These are phyloP conservation scores for Trichoderma sp. DNA, from an alignment of 2,329 filamentous ascomycete genomes.

Conservation along the genomic window DNA sequence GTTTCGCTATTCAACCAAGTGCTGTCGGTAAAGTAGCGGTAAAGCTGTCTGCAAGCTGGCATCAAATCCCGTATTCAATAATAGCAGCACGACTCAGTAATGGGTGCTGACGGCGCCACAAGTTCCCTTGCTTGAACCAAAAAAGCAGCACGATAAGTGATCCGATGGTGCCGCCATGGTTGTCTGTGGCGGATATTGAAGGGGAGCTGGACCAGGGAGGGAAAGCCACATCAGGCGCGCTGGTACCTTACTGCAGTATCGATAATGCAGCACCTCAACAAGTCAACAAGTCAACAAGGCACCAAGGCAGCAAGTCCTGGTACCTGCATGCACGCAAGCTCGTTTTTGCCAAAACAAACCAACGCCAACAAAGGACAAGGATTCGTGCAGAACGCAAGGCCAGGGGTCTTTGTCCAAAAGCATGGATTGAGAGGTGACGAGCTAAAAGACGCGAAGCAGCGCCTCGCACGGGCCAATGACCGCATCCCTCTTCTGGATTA, in stretches of 20 bases:
- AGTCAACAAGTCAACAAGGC: neutral
- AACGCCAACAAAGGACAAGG: neutral
- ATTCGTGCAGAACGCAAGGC: neutral
- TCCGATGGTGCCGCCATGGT: neutral
- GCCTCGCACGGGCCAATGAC: slow-evolving; percentile 15
- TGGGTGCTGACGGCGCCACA: neutral
- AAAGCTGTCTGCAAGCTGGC: neutral
- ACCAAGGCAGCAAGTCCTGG: neutral
- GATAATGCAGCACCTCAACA: neutral
- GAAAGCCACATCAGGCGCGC: neutral
- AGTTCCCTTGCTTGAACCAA: neutral
- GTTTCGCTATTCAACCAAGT: neutral
- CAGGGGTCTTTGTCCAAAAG: neutral
- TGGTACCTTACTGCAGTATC: neutral
- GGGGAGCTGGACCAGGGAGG: neutral
- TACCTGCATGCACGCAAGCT: neutral
- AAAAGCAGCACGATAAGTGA: slow-evolving; percentile 1
- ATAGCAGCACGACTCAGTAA: neutral
- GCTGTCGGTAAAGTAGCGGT: neutral
- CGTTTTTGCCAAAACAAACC: neutral
- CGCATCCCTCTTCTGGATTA: neutral
- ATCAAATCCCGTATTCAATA: neutral
- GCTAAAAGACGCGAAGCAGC: neutral
- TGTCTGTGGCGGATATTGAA: slow-evolving; percentile 5
- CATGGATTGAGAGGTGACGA: neutral